Evolutionary conservation across 192 early-diverging fungal genomes (phyloP), one percentile per base, ranked within the genome.

Genomic region (Gaertneriomyces sp.): DNA sequence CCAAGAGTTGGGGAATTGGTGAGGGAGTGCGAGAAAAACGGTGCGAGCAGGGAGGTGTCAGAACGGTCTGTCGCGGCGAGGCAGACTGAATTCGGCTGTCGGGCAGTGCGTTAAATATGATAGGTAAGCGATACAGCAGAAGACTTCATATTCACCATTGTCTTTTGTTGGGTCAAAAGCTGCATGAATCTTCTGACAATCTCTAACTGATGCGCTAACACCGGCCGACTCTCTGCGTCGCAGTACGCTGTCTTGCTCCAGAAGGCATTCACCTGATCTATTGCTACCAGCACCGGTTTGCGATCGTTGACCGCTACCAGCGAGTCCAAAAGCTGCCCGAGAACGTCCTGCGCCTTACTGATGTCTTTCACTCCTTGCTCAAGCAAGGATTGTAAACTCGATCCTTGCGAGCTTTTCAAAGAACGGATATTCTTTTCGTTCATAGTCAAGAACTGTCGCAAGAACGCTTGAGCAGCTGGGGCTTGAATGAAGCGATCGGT

Each of bases 201-300:
- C 0, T 19, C 58, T 7, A 68, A 58, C 46, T 68, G 56, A 42
- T 68, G 25, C 6, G 57, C 66, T 44, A 45, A 45, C 16, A 68
- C 41, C 5, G 45, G 40, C 16, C 42, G 55, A 58, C 66, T 68
- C 19, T 60, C 45, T 4, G 58, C 25, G 58, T 68, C 58, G 47
- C 45, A 51, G 41, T 68, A 68, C 14, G 66, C 66, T 8, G 66
- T 68, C 20, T 43, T 68, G 45, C 57, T 43, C 39, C 60, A 68
- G 40, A 68, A 60, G 4, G 57, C 43, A 50, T 68, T 68, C 17
- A 60, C 38, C 58, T 68, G 66, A 50, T 68, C 66, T 8, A 68
- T 47, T 9, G 66, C 66, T 38, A 68, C 4, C 16, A 68, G 58
- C 5, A 68, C 17, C 9, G 42, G 45, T 38, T 44, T 11, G 4